phyloP scores from a whole-genome alignment of 176 grass and related monocot species.

The Oryza punctata region DNA sequence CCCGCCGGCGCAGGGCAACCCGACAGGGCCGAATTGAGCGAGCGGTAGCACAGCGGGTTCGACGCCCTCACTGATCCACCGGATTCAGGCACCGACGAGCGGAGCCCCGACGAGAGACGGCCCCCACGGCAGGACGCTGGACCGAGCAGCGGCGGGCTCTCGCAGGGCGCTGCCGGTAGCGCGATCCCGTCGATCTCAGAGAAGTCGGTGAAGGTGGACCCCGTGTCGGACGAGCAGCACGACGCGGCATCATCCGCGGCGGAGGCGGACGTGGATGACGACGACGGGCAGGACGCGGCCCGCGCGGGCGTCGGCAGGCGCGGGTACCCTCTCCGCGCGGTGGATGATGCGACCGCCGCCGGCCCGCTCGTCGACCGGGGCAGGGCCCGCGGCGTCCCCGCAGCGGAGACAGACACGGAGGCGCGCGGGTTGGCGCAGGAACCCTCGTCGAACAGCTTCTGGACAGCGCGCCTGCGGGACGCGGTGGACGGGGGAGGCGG shows the following conservation, averaged over 20 bases:
- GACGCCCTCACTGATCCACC: slow-evolving; percentile 49
- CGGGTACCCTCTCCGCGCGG: slow-evolving; percentile 35
- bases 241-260: slow-evolving; percentile 27
- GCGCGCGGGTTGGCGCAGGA: slow-evolving; percentile 7
- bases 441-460: slow-evolving; percentile 76
- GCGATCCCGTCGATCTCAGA: slow-evolving; percentile 52
- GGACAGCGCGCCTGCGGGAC: slow-evolving; percentile 53
- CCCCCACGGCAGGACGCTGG: slow-evolving; percentile 43
- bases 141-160: slow-evolving; percentile 70
- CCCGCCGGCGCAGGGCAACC: slow-evolving; percentile 32
- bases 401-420: slow-evolving; percentile 12
- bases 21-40: slow-evolving; percentile 68
- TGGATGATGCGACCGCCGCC: not conserved
- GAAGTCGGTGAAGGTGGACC: slow-evolving; percentile 48
- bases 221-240: slow-evolving; percentile 47
- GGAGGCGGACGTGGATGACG: not conserved
- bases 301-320: slow-evolving; percentile 56
- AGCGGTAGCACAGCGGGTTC: slow-evolving; percentile 68
- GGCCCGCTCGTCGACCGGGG: slow-evolving; percentile 40
- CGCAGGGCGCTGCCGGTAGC: slow-evolving; percentile 40
- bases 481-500: slow-evolving; percentile 19
- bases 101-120: slow-evolving; percentile 52
- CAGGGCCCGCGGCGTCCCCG: slow-evolving; percentile 23
- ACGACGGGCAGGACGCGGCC: slow-evolving; percentile 30
- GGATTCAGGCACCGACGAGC: slow-evolving; percentile 70